Percentiles rank a stretch among this genome's conserved stretches.
These are phyloP conservation scores for Phytophthora melonis DNA, from an alignment of 352 stramenopile genomes.

Conservation along the genomic window DNA sequence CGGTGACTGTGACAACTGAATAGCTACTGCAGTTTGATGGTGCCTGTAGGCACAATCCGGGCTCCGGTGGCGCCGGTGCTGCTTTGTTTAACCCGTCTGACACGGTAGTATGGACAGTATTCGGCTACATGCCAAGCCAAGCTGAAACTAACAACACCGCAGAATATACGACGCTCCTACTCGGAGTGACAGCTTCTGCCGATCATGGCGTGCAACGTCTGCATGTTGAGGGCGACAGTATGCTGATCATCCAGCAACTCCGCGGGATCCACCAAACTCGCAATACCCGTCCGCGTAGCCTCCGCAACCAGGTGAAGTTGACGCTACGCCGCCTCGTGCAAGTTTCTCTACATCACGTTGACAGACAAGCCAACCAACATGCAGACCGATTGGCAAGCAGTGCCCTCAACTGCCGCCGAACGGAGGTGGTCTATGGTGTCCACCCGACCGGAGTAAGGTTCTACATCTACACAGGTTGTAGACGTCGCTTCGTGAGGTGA, in stretches of 20 bases:
- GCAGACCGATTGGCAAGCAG: constrained; percentile 27
- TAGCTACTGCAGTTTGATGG: too few relatives aligned
- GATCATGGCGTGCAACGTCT: constrained; percentile 9
- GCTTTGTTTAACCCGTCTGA: constrained; percentile 7
- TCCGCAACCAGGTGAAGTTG: not conserved
- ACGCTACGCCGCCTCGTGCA: not conserved
- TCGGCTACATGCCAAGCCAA: constrained; percentile 13
- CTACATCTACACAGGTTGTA: too few relatives aligned
- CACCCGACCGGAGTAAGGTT: too few relatives aligned
- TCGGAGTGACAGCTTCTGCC: constrained; percentile 13
- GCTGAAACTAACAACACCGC: constrained; percentile 38
- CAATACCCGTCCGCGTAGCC: not conserved
- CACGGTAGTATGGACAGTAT: constrained; percentile 23
- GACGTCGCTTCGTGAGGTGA: too few relatives aligned
- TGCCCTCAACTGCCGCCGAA: not conserved
- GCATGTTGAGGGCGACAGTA: constrained; percentile 25
- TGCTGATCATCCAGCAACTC: constrained; percentile 18
- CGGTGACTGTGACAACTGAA: too few relatives aligned
- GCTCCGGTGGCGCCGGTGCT: too few relatives aligned
- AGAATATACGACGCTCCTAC: constrained; percentile 37
- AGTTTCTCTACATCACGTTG: constrained; percentile 25
- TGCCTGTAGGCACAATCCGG: too few relatives aligned
- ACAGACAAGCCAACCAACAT: constrained; percentile 28
- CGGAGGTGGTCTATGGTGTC: too few relatives aligned
- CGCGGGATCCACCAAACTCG: constrained; percentile 2